Evolutionary conservation across 164 flowering plant species (phyloP).

Genomic region (Malania oleifera): DNA sequence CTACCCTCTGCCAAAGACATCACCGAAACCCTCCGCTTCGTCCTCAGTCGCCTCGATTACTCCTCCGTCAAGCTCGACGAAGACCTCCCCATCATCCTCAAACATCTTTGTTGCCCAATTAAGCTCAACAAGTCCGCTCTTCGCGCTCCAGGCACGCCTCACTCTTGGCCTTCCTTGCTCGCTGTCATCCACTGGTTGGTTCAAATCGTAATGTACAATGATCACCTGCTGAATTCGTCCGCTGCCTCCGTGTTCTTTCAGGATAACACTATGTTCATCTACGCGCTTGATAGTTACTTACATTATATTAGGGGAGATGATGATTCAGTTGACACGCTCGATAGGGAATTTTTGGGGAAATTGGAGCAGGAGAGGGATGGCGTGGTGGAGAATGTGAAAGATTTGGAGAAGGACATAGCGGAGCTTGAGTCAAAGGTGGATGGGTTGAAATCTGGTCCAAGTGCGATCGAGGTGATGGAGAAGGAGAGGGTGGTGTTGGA

Average conservation of each 20-base stretch:
- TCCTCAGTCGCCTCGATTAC: constrained; percentile 46
- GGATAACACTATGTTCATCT: constrained; percentile 23
- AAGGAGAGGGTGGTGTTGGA: constrained; percentile 52
- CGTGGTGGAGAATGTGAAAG: constrained; percentile 21
- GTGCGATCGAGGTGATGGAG: constrained; percentile 49
- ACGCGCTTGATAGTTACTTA: constrained; percentile 41
- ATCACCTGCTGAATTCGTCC: constrained; percentile 16
- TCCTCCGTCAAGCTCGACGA: constrained; percentile 50
- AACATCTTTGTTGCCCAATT: constrained; percentile 56
- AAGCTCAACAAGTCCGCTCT: constrained; percentile 66
- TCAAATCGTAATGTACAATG: constrained; percentile 46
- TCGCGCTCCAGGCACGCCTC: constrained; percentile 71
- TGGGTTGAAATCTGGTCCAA: constrained; percentile 42
- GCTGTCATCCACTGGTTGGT: constrained; percentile 84
- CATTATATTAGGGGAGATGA: constrained; percentile 66
- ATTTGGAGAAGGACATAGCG: constrained; percentile 25
- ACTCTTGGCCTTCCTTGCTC: constrained; percentile 66
- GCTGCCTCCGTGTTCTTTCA: not conserved
- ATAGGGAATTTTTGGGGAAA: constrained; percentile 33
- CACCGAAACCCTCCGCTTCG: constrained; percentile 40
- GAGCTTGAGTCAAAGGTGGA: constrained; percentile 41
- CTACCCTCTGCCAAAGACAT: constrained; percentile 71
- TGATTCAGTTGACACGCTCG: constrained; percentile 41
- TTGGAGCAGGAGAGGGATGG: constrained; percentile 34
- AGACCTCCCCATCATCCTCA: constrained; percentile 48